A percentile compares a stretch with the other conserved stretches of the same genome.
Conservation (phyloP, 164 flowering plant genomes). For the Vitis rupestris region DNA sequence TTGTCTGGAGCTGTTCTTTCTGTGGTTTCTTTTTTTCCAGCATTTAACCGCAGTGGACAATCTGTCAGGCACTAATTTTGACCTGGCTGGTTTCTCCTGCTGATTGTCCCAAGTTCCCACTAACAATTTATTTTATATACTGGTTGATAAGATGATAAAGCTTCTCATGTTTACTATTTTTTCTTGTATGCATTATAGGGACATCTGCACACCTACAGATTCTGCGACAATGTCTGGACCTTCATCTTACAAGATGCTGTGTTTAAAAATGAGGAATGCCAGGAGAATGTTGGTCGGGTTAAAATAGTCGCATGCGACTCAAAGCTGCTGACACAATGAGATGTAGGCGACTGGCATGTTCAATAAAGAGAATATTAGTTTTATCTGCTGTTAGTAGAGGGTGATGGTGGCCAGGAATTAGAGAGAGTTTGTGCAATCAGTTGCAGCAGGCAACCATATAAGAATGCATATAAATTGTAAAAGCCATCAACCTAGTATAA, state of each 20-base stretch:
- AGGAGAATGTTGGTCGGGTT: conserved; percentile 48
- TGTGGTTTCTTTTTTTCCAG: too few relatives aligned
- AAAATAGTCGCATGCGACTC: conserved; percentile 79
- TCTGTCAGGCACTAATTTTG: too few relatives aligned
- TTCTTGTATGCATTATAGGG: conserved; percentile 36
- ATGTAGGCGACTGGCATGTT: neutral
- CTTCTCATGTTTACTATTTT: neutral
- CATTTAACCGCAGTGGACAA: too few relatives aligned
- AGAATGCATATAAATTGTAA: conserved; percentile 4
- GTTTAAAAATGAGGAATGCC: conserved; percentile 56
- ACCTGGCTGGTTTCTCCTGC: too few relatives aligned
- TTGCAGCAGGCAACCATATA: neutral
- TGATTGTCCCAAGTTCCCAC: too few relatives aligned
- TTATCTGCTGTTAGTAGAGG: too few relatives aligned
- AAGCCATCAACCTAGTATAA: conserved; percentile 5
- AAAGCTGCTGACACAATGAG: conserved; percentile 58
- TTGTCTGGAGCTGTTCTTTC: too few relatives aligned
- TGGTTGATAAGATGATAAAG: too few relatives aligned
- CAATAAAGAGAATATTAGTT: neutral
- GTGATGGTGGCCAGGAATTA: neutral
- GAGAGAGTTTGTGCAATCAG: neutral
- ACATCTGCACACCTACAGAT: conserved; percentile 65
- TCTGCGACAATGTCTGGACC: conserved; percentile 82
- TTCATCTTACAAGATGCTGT: conserved; percentile 61
- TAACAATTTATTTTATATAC: too few relatives aligned